A percentile compares a stretch with the other conserved stretches of the same genome.
These are phyloP conservation scores for Arthrobotrys sphaeroides DNA, from an alignment of 2,329 filamentous ascomycete species.

Conservation along the genomic window DNA sequence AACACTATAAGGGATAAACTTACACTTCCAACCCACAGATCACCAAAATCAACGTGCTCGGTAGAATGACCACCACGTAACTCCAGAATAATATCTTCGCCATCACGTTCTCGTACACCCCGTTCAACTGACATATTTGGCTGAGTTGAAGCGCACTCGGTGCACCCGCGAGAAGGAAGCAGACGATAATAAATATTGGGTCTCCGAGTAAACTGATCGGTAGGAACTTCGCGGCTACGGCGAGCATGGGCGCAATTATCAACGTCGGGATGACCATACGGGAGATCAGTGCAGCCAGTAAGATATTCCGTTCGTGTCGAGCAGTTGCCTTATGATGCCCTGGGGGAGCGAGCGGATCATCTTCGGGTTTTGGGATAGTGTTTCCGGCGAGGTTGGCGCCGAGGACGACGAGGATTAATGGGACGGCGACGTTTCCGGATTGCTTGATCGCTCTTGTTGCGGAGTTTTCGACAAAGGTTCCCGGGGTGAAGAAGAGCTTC, in stretches of 20 bases:
- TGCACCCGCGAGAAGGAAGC: constrained; percentile 92
- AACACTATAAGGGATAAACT: constrained; percentile 3
- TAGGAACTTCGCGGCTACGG: constrained; percentile 86
- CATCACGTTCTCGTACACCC: constrained; percentile 95
- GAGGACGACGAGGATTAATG: constrained; percentile 91
- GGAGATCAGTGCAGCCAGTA: constrained; percentile 84
- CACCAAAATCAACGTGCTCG: constrained; percentile 88
- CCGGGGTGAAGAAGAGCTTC: constrained; percentile 83
- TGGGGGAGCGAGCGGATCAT: constrained; percentile 55
- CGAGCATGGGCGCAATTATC: constrained; percentile 90
- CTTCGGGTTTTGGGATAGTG: constrained; percentile 74
- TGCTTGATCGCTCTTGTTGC: constrained; percentile 87
- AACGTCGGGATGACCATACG: constrained; percentile 92
- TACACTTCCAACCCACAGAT: constrained; percentile 86
- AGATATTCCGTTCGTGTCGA: constrained; percentile 75
- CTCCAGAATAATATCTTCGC: constrained; percentile 92
- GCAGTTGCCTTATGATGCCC: constrained; percentile 58
- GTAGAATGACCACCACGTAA: constrained; percentile 83
- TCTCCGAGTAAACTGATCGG: constrained; percentile 95
- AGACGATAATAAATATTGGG: constrained; percentile 97
- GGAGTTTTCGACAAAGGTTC: constrained; percentile 90
- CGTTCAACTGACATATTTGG: constrained; percentile 98
- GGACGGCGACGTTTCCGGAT: constrained; percentile 89
- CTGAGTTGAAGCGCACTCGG: constrained; percentile 93
- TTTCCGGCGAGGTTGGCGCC: constrained; percentile 94